Evolutionary conservation across 768 basidiomycete genomes (phyloP), one percentile per base, ranked within the genome.

Genomic region (Mrakia hoshinonis): DNA sequence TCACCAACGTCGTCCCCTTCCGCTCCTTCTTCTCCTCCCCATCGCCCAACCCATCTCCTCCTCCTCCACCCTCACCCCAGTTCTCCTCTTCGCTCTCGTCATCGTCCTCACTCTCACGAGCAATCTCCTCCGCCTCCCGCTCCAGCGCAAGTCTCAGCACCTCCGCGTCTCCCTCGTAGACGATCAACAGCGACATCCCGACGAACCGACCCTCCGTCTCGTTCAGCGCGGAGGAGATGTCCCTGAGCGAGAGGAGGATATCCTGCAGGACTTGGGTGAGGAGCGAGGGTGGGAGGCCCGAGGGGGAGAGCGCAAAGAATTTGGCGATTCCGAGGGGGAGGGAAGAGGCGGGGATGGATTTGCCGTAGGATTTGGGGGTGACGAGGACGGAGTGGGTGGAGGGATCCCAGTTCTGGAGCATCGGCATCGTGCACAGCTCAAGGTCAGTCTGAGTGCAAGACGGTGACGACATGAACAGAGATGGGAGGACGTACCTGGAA

Each of bases 401-500:
- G 63, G 87, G 83, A 75, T 91, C 85, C 79, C 89, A 88, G 3
- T 92, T 89, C 92, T 67, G 62, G 7, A 15, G 7, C 43, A 15
- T 15, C 43, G 43, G 7, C 43, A 52, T 10, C 49, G 26, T 24
- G 29, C 38, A 47, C 31, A 24, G 62, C 9, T 11, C 20, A 36
- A 51, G 36, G 0, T 1, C 13, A 29, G 26, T 46, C n/a, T 31
- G 31, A 9, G 22, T 11, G 10, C 18, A 46, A 67, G 38, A 48
- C 9, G 34, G 39, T 5, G 54, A 68, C 31, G 26, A 5, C n/a
- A 47, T 43, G 34, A 13, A 48, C 43, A 58, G 26, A 31, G 15
- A 77, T n/a, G n/a, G n/a, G n/a, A n/a, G n/a, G n/a, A n/a, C 84
- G 66, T 74, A 92, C 95, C 83, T 92, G 90, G 79, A 92, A 97